phyloP scores from a whole-genome alignment of 345 rosid genomes.

The Erucastrum elatum region DNA sequence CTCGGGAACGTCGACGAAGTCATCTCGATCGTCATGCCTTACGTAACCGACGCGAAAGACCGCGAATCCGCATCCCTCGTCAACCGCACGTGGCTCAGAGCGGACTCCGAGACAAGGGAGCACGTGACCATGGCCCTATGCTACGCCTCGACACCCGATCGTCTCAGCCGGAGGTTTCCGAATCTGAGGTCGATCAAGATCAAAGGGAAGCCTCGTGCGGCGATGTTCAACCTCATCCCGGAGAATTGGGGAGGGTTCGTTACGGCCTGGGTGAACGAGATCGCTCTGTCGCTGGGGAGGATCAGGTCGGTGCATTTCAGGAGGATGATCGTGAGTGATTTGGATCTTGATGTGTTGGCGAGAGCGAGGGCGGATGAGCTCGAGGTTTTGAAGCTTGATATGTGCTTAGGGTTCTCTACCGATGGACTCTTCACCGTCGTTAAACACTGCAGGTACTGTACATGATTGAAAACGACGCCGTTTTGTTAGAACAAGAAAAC shows the following conservation, averaged over 20 bases:
- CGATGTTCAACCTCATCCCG: conserved; percentile 91
- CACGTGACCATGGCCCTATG: conserved; percentile 84
- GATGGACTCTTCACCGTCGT: conserved; percentile 74
- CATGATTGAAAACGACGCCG: no score
- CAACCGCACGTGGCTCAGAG: conserved; percentile 69
- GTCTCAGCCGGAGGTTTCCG: conserved; percentile 56
- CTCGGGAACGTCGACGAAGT: conserved; percentile 53
- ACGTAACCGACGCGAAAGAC: conserved; percentile 66
- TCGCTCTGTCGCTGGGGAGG: conserved; percentile 48
- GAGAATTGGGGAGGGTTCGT: conserved; percentile 94
- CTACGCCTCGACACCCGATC: conserved; percentile 72
- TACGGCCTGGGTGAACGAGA: conserved; percentile 72
- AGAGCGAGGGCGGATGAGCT: conserved; percentile 48
- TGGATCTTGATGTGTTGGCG: conserved; percentile 71
- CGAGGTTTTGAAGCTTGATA: conserved; percentile 70
- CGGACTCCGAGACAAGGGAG: conserved; percentile 79
- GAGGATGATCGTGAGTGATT: conserved; percentile 79
- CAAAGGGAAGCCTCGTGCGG: conserved; percentile 90
- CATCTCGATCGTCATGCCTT: conserved; percentile 60
- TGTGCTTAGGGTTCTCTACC: conserved; percentile 85
- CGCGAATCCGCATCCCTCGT: conserved; percentile 81
- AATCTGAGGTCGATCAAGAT: conserved; percentile 76
- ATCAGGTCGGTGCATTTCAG: conserved; percentile 73
- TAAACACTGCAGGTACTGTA: conserved; percentile 82
- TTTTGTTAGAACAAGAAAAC: no score